Conservation (phyloP, 305 asterid species). For the Fraxinus velutina region DNA sequence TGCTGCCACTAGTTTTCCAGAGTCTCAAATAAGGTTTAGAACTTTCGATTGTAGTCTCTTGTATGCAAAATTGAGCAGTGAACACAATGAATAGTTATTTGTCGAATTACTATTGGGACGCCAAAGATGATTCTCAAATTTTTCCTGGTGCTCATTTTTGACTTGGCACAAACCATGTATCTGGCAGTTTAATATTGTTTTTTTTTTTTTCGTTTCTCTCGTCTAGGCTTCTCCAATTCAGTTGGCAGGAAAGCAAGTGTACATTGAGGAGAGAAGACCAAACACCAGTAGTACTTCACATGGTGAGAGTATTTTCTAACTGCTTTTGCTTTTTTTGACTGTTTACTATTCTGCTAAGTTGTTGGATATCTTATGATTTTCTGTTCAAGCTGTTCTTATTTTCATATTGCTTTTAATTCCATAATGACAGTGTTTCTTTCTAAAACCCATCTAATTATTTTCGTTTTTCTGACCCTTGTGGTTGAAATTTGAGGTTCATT, state of each 20-base stretch:
- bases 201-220: background rate
- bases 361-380: background rate
- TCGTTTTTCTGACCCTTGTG: background rate
- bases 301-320: constrained; percentile 64
- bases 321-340: background rate
- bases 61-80: background rate
- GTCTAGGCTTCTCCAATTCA: constrained; percentile 73
- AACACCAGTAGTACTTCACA: constrained; percentile 45
- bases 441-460: background rate
- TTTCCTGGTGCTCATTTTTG: background rate
- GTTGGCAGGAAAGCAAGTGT: constrained; percentile 67
- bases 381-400: background rate
- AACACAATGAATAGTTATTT: background rate
- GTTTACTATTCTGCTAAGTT: background rate
- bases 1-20: background rate
- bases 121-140: background rate
- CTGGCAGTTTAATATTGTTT: background rate
- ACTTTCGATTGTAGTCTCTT: background rate
- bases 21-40: background rate
- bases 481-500: background rate
- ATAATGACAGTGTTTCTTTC: background rate
- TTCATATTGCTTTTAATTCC: background rate
- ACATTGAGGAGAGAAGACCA: constrained; percentile 72
- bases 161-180: background rate
- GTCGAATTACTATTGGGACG: background rate